Percentiles rank a stretch among this genome's conserved stretches.
Evolutionary conservation across 2,329 filamentous ascomycete species (phyloP).

Genomic region (Fusarium incarnatum): DNA sequence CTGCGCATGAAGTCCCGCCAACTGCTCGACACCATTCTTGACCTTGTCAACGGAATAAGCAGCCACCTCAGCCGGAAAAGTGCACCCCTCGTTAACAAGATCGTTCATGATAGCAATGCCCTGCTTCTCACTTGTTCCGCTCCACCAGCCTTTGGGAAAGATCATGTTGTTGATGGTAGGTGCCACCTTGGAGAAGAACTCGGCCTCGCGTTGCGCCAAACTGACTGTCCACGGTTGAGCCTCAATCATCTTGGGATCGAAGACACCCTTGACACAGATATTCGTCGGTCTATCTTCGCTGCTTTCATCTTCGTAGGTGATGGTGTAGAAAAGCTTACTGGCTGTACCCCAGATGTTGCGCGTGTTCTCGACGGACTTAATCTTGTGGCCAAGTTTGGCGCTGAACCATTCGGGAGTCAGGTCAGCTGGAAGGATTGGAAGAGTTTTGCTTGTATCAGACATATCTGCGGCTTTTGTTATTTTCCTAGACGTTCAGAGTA

Average conservation of each 20-base stretch:
- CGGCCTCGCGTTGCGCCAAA: slow-evolving; percentile 52
- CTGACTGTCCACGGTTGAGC: slow-evolving; percentile 43
- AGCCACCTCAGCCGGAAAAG: slow-evolving; percentile 50
- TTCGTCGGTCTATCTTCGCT: slow-evolving; percentile 16
- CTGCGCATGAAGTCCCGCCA: slow-evolving; percentile 55
- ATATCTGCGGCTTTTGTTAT: background rate
- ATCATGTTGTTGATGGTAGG: slow-evolving; percentile 48
- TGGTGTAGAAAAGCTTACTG: slow-evolving; percentile 46
- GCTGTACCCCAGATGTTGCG: slow-evolving; percentile 46
- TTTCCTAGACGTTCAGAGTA: background rate
- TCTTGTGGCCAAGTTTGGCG: slow-evolving; percentile 33
- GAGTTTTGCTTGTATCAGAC: slow-evolving; percentile 13
- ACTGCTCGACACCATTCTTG: slow-evolving; percentile 53
- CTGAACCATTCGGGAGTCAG: slow-evolving; percentile 43
- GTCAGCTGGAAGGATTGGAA: slow-evolving; percentile 40
- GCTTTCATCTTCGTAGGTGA: slow-evolving; percentile 46
- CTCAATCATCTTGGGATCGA: slow-evolving; percentile 51
- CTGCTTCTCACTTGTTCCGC: slow-evolving; percentile 50
- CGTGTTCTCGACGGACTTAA: slow-evolving; percentile 43
- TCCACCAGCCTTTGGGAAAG: slow-evolving; percentile 54
- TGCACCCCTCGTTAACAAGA: slow-evolving; percentile 48
- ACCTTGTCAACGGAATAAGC: slow-evolving; percentile 50
- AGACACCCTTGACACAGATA: slow-evolving; percentile 55
- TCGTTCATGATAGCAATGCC: slow-evolving; percentile 56
- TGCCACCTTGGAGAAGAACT: slow-evolving; percentile 53